Percentiles rank a stretch among this genome's conserved stretches.
These are phyloP conservation scores for Cyclotella baltica DNA, from an alignment of 108 stramenopile species.

Conservation along the genomic window DNA sequence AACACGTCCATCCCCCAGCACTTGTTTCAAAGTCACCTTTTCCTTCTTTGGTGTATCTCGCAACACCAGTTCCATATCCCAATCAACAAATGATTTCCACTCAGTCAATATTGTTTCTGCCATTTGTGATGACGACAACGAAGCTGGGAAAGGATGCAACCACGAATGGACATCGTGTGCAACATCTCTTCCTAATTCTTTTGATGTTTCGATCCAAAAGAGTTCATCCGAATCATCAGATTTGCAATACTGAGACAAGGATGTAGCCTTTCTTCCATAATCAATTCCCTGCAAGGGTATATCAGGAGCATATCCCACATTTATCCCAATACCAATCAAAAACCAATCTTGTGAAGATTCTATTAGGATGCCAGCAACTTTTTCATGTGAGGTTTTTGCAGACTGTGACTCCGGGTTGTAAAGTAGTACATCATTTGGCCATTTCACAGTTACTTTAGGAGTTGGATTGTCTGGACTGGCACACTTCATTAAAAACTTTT, in stretches of 20 bases:
- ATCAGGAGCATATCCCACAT: slow-evolving; percentile 84
- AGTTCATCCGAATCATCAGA: slow-evolving; percentile 35
- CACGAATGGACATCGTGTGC: slow-evolving; percentile 51
- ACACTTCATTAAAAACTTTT: slow-evolving; percentile 28
- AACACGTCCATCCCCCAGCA: slow-evolving; percentile 53
- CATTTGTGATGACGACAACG: slow-evolving; percentile 13
- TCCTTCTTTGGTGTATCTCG: slow-evolving; percentile 48
- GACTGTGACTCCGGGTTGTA: slow-evolving; percentile 59
- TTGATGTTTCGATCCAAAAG: slow-evolving; percentile 44
- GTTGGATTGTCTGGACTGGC: background rate
- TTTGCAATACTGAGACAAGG: slow-evolving; percentile 60
- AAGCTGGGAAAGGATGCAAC: slow-evolving; percentile 26
- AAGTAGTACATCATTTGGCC: slow-evolving; percentile 95
- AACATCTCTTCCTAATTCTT: slow-evolving; percentile 35
- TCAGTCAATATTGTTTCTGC: slow-evolving; percentile 40
- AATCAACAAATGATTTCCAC: slow-evolving; percentile 56
- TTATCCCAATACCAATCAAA: slow-evolving; percentile 92
- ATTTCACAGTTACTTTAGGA: slow-evolving; percentile 82
- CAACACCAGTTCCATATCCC: slow-evolving; percentile 55
- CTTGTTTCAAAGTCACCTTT: slow-evolving; percentile 38
- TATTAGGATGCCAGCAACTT: slow-evolving; percentile 53
- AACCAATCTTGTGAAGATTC: slow-evolving; percentile 76
- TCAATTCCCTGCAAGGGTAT: slow-evolving; percentile 63
- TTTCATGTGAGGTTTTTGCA: slow-evolving; percentile 60
- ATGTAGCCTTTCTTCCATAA: slow-evolving; percentile 73